A percentile compares a stretch with the other conserved stretches of the same genome.
phyloP scores from a whole-genome alignment of 371 early-diverging fungal genomes.

The Coemansia linderi region DNA sequence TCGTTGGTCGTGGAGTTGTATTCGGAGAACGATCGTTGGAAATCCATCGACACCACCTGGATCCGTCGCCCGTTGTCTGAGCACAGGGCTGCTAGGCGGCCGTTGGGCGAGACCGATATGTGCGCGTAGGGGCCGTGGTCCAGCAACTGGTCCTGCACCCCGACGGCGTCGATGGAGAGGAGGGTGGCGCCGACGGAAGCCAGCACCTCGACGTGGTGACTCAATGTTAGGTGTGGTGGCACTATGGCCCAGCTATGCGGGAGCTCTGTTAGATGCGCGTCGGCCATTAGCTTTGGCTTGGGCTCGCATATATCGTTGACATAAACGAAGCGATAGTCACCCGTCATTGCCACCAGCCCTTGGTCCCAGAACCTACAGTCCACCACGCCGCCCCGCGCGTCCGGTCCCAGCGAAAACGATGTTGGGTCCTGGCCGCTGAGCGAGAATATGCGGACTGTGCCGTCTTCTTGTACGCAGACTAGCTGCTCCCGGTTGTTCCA shows the following conservation, averaged over 20 bases:
- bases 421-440: slow-evolving; percentile 77
- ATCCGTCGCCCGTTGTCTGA: slow-evolving; percentile 67
- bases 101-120: slow-evolving; percentile 91
- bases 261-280: slow-evolving; percentile 67
- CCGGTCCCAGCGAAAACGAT: slow-evolving; percentile 75
- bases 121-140: slow-evolving; percentile 88
- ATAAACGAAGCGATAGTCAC: slow-evolving; percentile 75
- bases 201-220: slow-evolving; percentile 88
- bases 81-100: slow-evolving; percentile 86
- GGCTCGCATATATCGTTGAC: slow-evolving; percentile 86
- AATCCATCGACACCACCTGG: slow-evolving; percentile 95
- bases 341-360: slow-evolving; percentile 84
- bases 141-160: slow-evolving; percentile 81
- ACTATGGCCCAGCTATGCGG: slow-evolving; percentile 89
- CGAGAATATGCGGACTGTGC: slow-evolving; percentile 80
- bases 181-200: slow-evolving; percentile 78
- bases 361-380: slow-evolving; percentile 87
- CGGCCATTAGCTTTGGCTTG: slow-evolving; percentile 75
- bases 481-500: slow-evolving; percentile 89
- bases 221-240: slow-evolving; percentile 83
- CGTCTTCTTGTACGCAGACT: slow-evolving; percentile 85
- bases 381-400: slow-evolving; percentile 77
- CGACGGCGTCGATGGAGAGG: slow-evolving; percentile 76
- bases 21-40: slow-evolving; percentile 88
- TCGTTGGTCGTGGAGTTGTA: slow-evolving; percentile 58